phyloP scores from a whole-genome alignment of 306 rosid genomes.

The Gastrolobium bilobum region DNA sequence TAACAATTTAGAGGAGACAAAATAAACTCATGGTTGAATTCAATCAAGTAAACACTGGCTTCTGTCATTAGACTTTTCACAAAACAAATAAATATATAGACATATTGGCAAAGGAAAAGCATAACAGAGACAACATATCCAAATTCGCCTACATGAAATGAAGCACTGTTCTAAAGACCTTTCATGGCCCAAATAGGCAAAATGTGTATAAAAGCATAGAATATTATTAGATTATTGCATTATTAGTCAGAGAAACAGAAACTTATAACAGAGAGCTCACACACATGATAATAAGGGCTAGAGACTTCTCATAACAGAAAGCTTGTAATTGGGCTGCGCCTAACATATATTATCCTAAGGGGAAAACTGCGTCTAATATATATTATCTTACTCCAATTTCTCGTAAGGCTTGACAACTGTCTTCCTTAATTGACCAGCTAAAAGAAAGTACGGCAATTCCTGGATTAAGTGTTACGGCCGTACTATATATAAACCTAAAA shows the following conservation, averaged over 20 bases:
- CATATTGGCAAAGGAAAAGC: constrained; percentile 1
- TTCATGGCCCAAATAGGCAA: neutral
- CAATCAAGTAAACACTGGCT: neutral
- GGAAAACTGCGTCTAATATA: neutral
- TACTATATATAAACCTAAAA: constrained; percentile 3
- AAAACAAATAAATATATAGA: neutral
- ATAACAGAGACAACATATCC: neutral
- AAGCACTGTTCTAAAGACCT: neutral
- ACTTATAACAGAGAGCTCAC: neutral
- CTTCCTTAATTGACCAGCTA: neutral
- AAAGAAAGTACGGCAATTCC: neutral
- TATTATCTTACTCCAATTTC: neutral
- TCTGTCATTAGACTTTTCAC: neutral
- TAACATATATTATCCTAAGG: neutral
- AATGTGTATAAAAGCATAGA: neutral
- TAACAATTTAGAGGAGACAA: constrained; percentile 1
- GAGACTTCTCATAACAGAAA: neutral
- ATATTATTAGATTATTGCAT: neutral
- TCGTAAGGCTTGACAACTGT: neutral
- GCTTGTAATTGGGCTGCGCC: neutral
- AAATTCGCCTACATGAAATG: neutral
- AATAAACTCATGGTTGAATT: constrained; percentile 18
- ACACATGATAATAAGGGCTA: neutral
- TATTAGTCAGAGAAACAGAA: neutral
- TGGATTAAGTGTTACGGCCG: neutral